phyloP scores from a whole-genome alignment of 305 asterid species.

The Coffea humblotiana region DNA sequence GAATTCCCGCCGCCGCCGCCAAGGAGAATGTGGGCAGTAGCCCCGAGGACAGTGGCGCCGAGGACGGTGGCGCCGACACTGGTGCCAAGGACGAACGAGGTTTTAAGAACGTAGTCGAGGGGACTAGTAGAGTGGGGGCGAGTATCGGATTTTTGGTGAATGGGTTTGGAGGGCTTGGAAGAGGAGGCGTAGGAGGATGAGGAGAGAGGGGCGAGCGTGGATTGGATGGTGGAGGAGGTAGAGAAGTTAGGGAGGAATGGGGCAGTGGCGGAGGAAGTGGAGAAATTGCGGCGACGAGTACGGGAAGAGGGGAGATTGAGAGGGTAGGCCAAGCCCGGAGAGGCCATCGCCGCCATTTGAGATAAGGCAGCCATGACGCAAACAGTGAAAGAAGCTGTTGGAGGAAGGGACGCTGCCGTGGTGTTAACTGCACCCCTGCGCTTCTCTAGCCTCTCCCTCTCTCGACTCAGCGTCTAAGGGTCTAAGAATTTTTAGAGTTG shows the following conservation, averaged over 20 bases:
- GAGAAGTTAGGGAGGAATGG: slow-evolving; percentile 1
- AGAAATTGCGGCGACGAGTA: slow-evolving; percentile 20
- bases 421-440: not conserved
- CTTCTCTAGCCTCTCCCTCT: not conserved
- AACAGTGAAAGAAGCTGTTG: not conserved
- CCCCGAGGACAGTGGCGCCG: slow-evolving; percentile 13
- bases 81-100: slow-evolving; percentile 15
- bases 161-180: slow-evolving; percentile 59
- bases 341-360: slow-evolving; percentile 57
- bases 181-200: slow-evolving; percentile 21
- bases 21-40: slow-evolving; percentile 11
- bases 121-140: slow-evolving; percentile 31
- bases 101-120: slow-evolving; percentile 14
- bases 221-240: slow-evolving; percentile 29
- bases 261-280: slow-evolving; percentile 10
- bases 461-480: not conserved
- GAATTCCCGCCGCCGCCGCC: slow-evolving; percentile 22
- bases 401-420: not conserved
- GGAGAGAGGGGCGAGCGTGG: slow-evolving; percentile 8
- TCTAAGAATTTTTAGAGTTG: too few species aligned
- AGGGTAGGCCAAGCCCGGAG: slow-evolving; percentile 46
- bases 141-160: not conserved
- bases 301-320: slow-evolving; percentile 33
- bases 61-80: not conserved
- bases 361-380: slow-evolving; percentile 8